Percentiles rank a stretch among this genome's conserved stretches.
Conservation (phyloP, 768 basidiomycete genomes). For the Rhizopogon sp. region DNA sequence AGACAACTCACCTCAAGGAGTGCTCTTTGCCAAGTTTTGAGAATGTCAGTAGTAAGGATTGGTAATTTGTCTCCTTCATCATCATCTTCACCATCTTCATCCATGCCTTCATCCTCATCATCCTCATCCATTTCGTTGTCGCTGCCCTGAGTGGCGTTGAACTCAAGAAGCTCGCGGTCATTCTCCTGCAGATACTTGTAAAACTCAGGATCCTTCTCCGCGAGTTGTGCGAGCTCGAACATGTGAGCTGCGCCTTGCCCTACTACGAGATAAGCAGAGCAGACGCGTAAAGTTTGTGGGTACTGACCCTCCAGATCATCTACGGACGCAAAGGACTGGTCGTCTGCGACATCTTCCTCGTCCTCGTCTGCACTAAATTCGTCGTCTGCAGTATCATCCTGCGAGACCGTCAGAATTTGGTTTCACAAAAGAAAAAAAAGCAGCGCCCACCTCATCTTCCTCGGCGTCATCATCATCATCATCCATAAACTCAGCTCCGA, state of each 20-base stretch:
- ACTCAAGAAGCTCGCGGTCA: slow-evolving; percentile 85
- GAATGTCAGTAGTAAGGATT: slow-evolving; percentile 60
- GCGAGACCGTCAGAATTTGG: slow-evolving; percentile 3
- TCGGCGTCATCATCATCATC: slow-evolving; percentile 23
- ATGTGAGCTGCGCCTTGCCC: slow-evolving; percentile 76
- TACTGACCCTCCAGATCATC: slow-evolving; percentile 68
- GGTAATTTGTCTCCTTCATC: slow-evolving; percentile 42
- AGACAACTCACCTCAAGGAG: slow-evolving; percentile 63
- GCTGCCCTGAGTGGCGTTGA: slow-evolving; percentile 43
- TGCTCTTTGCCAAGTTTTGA: slow-evolving; percentile 85
- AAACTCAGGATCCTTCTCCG: slow-evolving; percentile 98
- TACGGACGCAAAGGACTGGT: slow-evolving; percentile 71
- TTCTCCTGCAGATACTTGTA: slow-evolving; percentile 98
- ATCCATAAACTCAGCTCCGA: slow-evolving; percentile 71
- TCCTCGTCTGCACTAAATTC: slow-evolving; percentile 39
- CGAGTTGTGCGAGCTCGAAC: slow-evolving; percentile 79
- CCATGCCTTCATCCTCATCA: slow-evolving; percentile 45
- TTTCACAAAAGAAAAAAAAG: background rate
- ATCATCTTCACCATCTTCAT: slow-evolving; percentile 33
- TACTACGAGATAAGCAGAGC: slow-evolving; percentile 18
- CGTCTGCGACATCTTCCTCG: slow-evolving; percentile 40
- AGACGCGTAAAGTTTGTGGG: background rate
- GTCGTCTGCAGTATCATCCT: slow-evolving; percentile 16
- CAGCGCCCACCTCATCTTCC: slow-evolving; percentile 24
- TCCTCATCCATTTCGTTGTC: slow-evolving; percentile 40